A percentile compares a stretch with the other conserved stretches of the same genome.
These are phyloP conservation scores for Onygena corvina DNA, from an alignment of 2,329 filamentous ascomycete genomes.

Conservation along the genomic window DNA sequence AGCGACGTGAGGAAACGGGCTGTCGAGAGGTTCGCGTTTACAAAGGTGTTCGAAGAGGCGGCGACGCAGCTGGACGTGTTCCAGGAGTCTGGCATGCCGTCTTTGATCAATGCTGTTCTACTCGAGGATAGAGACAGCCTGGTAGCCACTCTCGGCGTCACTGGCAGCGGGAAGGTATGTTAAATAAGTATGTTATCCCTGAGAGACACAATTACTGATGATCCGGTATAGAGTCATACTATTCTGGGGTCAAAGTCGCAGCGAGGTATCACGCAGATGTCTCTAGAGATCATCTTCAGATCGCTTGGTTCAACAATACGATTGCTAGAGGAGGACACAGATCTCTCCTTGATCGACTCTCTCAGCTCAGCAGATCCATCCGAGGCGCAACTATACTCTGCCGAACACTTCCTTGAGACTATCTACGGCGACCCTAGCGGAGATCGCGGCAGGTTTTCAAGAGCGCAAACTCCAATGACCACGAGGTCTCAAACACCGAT, in stretches of 20 bases:
- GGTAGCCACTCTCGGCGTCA: conserved; percentile 83
- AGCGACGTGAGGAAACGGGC: conserved; percentile 73
- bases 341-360: conserved; percentile 56
- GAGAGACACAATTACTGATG: not conserved
- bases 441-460: conserved; percentile 48
- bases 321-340: conserved; percentile 41
- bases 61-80: conserved; percentile 80
- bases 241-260: conserved; percentile 80
- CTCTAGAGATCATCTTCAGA: conserved; percentile 78
- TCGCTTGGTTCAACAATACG: conserved; percentile 63
- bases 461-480: conserved; percentile 58
- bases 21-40: conserved; percentile 89
- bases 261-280: conserved; percentile 80
- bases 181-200: no score
- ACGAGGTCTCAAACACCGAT: conserved; percentile 40
- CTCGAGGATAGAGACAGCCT: conserved; percentile 77
- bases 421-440: conserved; percentile 56
- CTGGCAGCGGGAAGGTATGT: conserved; percentile 86
- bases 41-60: conserved; percentile 79
- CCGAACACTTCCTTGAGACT: conserved; percentile 64
- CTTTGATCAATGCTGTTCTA: conserved; percentile 69
- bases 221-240: conserved; percentile 63
- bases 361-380: conserved; percentile 65
- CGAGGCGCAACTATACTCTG: conserved; percentile 64
- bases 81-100: conserved; percentile 60